Percentiles rank a stretch among this genome's conserved stretches.
Evolutionary conservation across 1,284 basidiomycete species (phyloP).

Genomic region (Rhodotorula sp.): DNA sequence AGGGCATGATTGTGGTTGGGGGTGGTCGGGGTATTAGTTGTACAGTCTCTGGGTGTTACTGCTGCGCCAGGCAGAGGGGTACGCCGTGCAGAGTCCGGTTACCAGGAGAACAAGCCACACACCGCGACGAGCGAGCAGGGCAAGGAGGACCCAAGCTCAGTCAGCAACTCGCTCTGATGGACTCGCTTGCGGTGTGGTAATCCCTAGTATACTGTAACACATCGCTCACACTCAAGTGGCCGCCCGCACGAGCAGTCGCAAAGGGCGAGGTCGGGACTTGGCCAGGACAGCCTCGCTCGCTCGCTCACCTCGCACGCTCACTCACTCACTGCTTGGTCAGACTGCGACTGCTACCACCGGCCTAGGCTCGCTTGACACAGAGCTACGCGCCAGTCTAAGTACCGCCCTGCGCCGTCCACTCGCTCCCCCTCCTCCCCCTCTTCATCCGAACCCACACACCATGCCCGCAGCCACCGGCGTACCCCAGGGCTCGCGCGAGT

Average conservation of each 20-base stretch:
- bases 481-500: conserved; percentile 26
- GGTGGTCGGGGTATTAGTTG: neutral
- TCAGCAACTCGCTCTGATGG: neutral
- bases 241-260: too few species aligned
- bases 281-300: too few species aligned
- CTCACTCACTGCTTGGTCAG: too few species aligned
- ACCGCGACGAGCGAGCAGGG: neutral
- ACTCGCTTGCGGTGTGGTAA: neutral
- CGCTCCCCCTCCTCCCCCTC: neutral
- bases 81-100: conserved; percentile 4
- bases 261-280: too few species aligned
- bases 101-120: neutral
- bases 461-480: conserved; percentile 21
- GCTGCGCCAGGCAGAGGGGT: conserved; percentile 1
- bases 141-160: neutral
- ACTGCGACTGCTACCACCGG: too few species aligned
- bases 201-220: too few species aligned
- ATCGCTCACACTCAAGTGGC: too few species aligned
- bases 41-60: neutral
- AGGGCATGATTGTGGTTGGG: conserved; percentile 4
- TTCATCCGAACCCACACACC: neutral
- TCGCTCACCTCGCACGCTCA: too few species aligned
- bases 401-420: neutral
- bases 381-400: too few species aligned
- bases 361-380: too few species aligned